Evolutionary conservation across 2,329 filamentous ascomycete genomes (phyloP), one percentile per base, ranked within the genome.

Genomic region (Penicillium crustosum): DNA sequence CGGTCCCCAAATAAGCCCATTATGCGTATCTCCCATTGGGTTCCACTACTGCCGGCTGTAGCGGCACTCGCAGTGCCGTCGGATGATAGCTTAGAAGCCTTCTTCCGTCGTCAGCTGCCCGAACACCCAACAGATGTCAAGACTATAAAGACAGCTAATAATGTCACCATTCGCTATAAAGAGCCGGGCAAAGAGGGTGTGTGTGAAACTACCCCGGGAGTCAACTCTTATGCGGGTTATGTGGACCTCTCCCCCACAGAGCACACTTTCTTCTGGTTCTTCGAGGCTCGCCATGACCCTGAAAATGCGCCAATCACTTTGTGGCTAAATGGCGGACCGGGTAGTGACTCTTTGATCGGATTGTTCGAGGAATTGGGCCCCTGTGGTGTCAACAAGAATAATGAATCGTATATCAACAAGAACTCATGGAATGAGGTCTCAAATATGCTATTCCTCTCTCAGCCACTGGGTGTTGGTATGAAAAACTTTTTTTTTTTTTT

Each of bases 381-480:
- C n/a, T 78, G 76, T 60, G 68, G 70, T 43, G 72, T 83, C 47
- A 78, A 79, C 38, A 73, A 77, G 54, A 71, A 76, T 31, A 73
- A 78, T 50, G 71, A 78, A 17, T 74, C 78, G 15, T 73, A 75
- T 62, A 70, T 79, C 68, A 88, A 88, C 66, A 82, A 83, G 5
- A 82, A 85, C 72, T 80, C 80, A 9, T 88, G 83, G 83, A 85
- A 80, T 63, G 81, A 85, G 59, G 79, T 80, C 27, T 83, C 80
- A 36, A 86, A 86, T 67, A 74, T 88, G 71, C 73, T 88, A 10
- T 87, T 86, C 71, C 75, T 88, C 51, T 83, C 83, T 53, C 84
- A 87, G 70, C 85, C 85, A 10, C 75, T 83, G n/a, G 82, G 82
- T 35, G 79, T 81, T 29, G 84, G 83, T 75, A 71, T n/a, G n/a